These are phyloP conservation scores for Biscogniauxia marginata DNA, from an alignment of 2,329 filamentous ascomycete species.

Conservation along the genomic window DNA sequence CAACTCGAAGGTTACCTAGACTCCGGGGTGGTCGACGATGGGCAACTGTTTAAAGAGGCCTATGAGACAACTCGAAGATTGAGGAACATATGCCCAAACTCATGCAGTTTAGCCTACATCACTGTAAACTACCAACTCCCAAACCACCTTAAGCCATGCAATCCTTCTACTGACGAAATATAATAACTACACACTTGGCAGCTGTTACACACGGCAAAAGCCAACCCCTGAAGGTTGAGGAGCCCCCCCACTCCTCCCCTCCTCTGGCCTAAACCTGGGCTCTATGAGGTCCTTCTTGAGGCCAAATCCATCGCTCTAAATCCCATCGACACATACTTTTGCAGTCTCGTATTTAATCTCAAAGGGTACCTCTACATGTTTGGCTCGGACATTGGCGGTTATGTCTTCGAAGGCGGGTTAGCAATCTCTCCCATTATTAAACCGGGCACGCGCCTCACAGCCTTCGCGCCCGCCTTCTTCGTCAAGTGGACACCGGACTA, in stretches of 20 bases:
- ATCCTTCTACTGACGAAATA: too few relatives aligned
- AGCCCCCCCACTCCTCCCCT: conserved; percentile 42
- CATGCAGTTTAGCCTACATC: too few relatives aligned
- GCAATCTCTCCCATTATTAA: conserved; percentile 31
- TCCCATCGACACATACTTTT: conserved; percentile 43
- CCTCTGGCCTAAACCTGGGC: conserved; percentile 44
- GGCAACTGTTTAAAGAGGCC: not conserved
- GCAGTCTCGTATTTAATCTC: conserved; percentile 42
- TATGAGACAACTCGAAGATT: not conserved
- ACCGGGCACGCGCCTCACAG: conserved; percentile 36
- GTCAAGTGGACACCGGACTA: conserved; percentile 44
- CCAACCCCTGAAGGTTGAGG: conserved; percentile 36
- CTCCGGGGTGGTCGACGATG: not conserved
- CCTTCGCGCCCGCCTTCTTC: conserved; percentile 41
- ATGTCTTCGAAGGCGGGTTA: conserved; percentile 42
- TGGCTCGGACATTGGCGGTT: conserved; percentile 43
- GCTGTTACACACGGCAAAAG: conserved; percentile 37
- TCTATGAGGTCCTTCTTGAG: conserved; percentile 45
- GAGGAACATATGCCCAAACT: not conserved
- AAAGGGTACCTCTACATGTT: conserved; percentile 40
- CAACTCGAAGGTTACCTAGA: not conserved
- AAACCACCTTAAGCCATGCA: too few relatives aligned
- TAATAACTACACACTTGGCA: conserved; percentile 42
- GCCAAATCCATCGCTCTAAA: conserved; percentile 50
- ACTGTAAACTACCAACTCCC: too few relatives aligned